Base-by-base conservation (phyloP, 306 rosid species). In the Acacia melanoxylon region DNA sequence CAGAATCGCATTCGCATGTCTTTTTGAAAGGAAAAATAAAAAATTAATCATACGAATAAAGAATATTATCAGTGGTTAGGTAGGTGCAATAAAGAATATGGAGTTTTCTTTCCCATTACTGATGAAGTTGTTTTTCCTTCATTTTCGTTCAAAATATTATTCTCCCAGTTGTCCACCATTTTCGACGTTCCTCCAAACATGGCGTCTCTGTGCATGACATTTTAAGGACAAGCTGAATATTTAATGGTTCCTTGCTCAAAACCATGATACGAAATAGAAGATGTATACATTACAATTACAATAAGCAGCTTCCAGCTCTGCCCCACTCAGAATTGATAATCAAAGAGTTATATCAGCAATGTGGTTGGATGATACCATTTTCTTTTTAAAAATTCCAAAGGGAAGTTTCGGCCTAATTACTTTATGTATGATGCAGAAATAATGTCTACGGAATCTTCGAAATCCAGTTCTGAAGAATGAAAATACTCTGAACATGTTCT, bases 261-360 rank as follows among this genome's bases (percentile, higher is more conserved):
- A 74, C 44, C 52, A 74, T 66, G 31, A 65, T 63, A 72, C 35
- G 7, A 59, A 80, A 78, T 41, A 61, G 65, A 8, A 76, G 35
- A 42, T n/a, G 10, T 37, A 37, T 37, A 27, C 58, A 69, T 42
- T 80, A 72, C 45, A 80, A 80, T 77, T 15, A 29, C 5, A 63
- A 29, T 63, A 63, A 63, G 69, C 42, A 70, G 8, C 72, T 16
- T 85, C 79, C 82, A 24, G 35, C 37, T 56, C 69, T 77, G 63
- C 76, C 83, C 81, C 81, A 80, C 76, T 2, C 61, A 66, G 25
- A 77, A 72, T 44, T 80, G 78, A 80, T 19, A 86, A 73, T 65
- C 58, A 54, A 76, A 14, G 44, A 31, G n/a, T 31, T 14, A 31
- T 31, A 25, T 13, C 68, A 62, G 40, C 68, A 62, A 27, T 5